These are phyloP conservation scores for Phytopythium vexans DNA, from an alignment of 352 stramenopile species.

Conservation along the genomic window DNA sequence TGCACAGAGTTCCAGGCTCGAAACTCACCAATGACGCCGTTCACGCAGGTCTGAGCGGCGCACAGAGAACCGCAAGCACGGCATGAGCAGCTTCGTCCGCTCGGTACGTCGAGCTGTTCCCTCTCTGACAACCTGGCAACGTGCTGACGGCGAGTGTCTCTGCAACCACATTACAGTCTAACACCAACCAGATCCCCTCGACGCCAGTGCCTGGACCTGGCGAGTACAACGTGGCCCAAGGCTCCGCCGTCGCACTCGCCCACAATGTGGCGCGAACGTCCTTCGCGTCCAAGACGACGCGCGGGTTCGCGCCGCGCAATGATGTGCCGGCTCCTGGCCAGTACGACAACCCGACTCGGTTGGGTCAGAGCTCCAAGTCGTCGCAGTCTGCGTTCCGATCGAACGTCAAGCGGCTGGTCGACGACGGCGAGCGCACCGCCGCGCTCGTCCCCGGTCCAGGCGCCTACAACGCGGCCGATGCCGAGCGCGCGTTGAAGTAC, in stretches of 20 bases:
- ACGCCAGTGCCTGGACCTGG: slow-evolving; percentile 36
- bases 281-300: slow-evolving; percentile 60
- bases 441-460: slow-evolving; percentile 47
- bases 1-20: too few relatives aligned
- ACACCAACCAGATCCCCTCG: slow-evolving; percentile 21
- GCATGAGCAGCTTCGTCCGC: slow-evolving; percentile 63
- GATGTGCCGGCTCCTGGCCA: slow-evolving; percentile 63
- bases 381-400: slow-evolving; percentile 68
- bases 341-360: slow-evolving; percentile 61
- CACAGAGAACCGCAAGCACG: slow-evolving; percentile 60
- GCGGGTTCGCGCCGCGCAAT: slow-evolving; percentile 40
- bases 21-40: not conserved
- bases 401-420: slow-evolving; percentile 41
- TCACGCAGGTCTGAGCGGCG: slow-evolving; percentile 32
- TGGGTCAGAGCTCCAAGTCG: slow-evolving; percentile 19
- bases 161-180: slow-evolving; percentile 16
- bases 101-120: slow-evolving; percentile 21
- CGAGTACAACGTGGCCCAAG: slow-evolving; percentile 48
- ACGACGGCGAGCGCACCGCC: slow-evolving; percentile 14
- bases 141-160: slow-evolving; percentile 2
- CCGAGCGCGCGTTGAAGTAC: slow-evolving; percentile 58
- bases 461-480: slow-evolving; percentile 64
- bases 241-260: slow-evolving; percentile 26
- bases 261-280: slow-evolving; percentile 57
- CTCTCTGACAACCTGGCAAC: not conserved